Evolutionary conservation across 2,329 filamentous ascomycete species (phyloP).

Genomic region (Pseudopyrenochaeta lycopersici): DNA sequence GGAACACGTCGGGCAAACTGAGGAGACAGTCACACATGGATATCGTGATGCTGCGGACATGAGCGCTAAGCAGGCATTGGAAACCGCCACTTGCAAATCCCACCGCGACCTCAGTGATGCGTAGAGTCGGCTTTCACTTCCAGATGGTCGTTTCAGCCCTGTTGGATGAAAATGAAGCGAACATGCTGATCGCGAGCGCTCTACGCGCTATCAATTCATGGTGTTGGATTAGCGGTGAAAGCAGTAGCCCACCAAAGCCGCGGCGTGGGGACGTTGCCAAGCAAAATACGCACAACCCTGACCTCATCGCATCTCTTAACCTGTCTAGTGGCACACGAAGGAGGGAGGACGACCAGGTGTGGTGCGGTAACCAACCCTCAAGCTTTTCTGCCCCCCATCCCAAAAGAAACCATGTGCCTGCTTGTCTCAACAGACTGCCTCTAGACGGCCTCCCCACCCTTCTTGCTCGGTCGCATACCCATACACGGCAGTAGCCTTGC

Average conservation of each 20-base stretch:
- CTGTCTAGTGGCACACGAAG: neutral
- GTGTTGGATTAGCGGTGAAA: slow-evolving; percentile 23
- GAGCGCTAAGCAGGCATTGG: neutral
- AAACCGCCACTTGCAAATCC: neutral
- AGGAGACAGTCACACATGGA: too few species aligned
- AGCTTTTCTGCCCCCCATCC: slow-evolving; percentile 18
- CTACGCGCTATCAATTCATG: slow-evolving; percentile 16
- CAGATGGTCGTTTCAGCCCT: neutral
- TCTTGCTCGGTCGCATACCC: slow-evolving; percentile 1
- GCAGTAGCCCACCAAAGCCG: neutral
- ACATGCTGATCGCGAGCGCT: slow-evolving; percentile 3
- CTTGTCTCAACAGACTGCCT: too few species aligned
- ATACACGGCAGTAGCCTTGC: neutral
- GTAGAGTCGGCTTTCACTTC: neutral
- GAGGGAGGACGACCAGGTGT: slow-evolving; percentile 8
- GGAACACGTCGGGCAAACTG: too few species aligned
- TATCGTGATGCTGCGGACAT: neutral
- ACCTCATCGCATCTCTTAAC: slow-evolving; percentile 20
- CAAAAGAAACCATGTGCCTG: neutral
- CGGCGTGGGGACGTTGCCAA: slow-evolving; percentile 1
- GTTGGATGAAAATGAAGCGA: neutral
- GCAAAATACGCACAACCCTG: slow-evolving; percentile 5
- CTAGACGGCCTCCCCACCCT: neutral
- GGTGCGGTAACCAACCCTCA: slow-evolving; percentile 13
- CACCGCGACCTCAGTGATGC: neutral